These are phyloP conservation scores for Solanum acaule DNA, from an alignment of 257 asterid species.

Conservation along the genomic window DNA sequence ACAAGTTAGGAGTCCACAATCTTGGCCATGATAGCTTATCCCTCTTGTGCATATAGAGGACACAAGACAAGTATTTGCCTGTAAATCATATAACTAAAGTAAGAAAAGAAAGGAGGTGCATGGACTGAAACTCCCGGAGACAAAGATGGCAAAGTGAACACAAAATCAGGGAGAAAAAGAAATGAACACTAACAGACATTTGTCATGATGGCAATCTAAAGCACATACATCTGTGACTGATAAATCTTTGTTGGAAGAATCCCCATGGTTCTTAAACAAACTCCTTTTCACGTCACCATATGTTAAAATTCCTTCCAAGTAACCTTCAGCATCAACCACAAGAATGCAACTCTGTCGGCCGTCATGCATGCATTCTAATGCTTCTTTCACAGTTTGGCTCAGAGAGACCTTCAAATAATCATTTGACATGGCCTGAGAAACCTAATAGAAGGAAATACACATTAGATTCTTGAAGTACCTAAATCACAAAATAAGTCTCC, in stretches of 20 bases:
- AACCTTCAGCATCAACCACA: slow-evolving; percentile 63
- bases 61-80: slow-evolving; percentile 53
- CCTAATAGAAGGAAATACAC: slow-evolving; percentile 37
- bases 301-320: slow-evolving; percentile 80
- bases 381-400: slow-evolving; percentile 64
- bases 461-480: not conserved
- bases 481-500: not conserved
- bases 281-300: slow-evolving; percentile 67
- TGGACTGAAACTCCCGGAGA: not conserved
- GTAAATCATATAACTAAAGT: slow-evolving; percentile 7
- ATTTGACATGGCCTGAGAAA: slow-evolving; percentile 72
- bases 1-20: slow-evolving; percentile 72
- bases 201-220: not conserved
- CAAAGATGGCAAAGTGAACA: not conserved
- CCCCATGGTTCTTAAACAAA: slow-evolving; percentile 32
- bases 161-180: not conserved
- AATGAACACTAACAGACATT: not conserved
- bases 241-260: slow-evolving; percentile 33
- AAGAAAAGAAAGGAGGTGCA: not conserved
- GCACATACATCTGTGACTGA: slow-evolving; percentile 44
- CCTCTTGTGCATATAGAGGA: slow-evolving; percentile 84
- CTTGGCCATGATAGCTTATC: slow-evolving; percentile 58
- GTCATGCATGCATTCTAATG: slow-evolving; percentile 57
- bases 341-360: slow-evolving; percentile 60
- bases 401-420: slow-evolving; percentile 49